Base-by-base conservation (phyloP, 768 basidiomycete genomes). In the Tulasnella sp. region DNA sequence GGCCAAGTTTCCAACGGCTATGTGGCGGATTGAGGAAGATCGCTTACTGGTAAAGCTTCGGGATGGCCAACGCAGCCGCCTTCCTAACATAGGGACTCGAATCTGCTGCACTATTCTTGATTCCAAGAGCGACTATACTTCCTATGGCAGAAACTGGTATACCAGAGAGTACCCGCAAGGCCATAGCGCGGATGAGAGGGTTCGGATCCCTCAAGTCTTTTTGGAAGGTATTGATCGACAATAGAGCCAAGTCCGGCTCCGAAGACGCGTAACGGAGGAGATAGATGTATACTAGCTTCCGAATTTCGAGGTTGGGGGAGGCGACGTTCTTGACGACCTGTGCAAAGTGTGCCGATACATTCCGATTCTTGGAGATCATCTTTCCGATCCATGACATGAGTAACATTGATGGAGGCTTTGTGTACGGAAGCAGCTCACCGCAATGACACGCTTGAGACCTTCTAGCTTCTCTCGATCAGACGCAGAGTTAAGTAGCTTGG, bases 161-260 rank as follows among this genome's bases (percentile, higher is more conserved):
- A 5, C 91, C 88, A 58, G 89, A 88, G 44, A 99, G 77, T 1
- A 98, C 94, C 24, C 93, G 80, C 60, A 99, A 74, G 2, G 95
- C 93, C 89, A 97, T 95, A 11, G 93, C 92, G 21, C 96, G 84
- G 61, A 98, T 97, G 66, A 96, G 80, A 0, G 94, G 95, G 63
- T 86, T 96, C 30, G 84, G 76, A 67, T 98, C 96, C 3, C 85
- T 83, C 29, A 99, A 77, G 73, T 99, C 96, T 71, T 90, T 91
- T 71, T 99, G 96, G 69, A 98, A 97, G 1, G 95, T 95, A 73
- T 99, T 99, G 75, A 99, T 95, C 2, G 93, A 94, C 29, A 99
- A 78, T 51, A 99, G 73, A 1, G 95, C 88, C 50, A 98, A 83
- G 71, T 98, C 96, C 13, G 96, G 94, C 67, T 96, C 93, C 32